Percentiles rank a stretch among this genome's conserved stretches.
These are phyloP conservation scores for Porogramme epimiltina DNA, from an alignment of 1,284 basidiomycete species.

Conservation along the genomic window DNA sequence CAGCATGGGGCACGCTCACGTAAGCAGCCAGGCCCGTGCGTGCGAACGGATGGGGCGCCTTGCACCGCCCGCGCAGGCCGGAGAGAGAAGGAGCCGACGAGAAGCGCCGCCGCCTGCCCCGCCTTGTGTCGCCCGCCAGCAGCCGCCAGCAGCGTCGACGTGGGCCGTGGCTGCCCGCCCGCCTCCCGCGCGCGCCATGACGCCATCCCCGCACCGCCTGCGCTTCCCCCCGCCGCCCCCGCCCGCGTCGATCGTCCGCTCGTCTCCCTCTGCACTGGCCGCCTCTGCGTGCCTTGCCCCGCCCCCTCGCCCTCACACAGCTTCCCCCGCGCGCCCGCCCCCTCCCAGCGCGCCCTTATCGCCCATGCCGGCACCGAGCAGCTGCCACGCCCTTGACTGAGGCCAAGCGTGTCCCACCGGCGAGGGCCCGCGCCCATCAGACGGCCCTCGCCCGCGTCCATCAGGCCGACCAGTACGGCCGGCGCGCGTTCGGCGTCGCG, in stretches of 20 bases:
- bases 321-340: background rate
- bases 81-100: background rate
- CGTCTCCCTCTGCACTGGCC: background rate
- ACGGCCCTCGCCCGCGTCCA: too few species aligned
- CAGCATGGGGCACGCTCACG: constrained; percentile 27
- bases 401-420: too few species aligned
- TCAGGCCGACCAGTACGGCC: too few species aligned
- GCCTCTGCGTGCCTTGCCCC: background rate
- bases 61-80: constrained; percentile 4
- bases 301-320: too few species aligned
- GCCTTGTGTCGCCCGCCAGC: background rate
- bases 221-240: background rate
- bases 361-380: background rate
- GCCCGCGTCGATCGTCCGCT: background rate
- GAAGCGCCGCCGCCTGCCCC: background rate
- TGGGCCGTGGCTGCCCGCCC: too few species aligned
- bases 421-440: too few species aligned
- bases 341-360: background rate
- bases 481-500: too few species aligned
- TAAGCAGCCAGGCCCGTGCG: constrained; percentile 29
- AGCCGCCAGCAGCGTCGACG: too few species aligned
- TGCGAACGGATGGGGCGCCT: constrained; percentile 13
- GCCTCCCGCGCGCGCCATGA: background rate
- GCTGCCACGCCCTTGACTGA: too few species aligned
- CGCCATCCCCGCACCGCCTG: background rate